These are phyloP conservation scores for Halophytophthora polymorphica DNA, from an alignment of 352 stramenopile species.

Conservation along the genomic window DNA sequence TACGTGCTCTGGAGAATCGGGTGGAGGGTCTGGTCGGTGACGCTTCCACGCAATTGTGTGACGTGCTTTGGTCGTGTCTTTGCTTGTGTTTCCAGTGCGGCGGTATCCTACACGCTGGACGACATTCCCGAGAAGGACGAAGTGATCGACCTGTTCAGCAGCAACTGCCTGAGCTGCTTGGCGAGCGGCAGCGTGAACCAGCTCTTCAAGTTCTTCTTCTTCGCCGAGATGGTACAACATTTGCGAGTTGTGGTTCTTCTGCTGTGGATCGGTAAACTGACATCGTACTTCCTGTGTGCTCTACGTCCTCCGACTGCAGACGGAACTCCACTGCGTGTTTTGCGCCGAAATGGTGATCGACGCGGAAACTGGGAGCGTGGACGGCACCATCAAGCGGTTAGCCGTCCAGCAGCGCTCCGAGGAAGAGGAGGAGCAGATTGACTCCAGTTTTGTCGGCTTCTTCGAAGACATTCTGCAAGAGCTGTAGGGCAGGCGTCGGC, in stretches of 20 bases:
- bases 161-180: conserved; percentile 73
- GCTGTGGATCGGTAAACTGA: neutral
- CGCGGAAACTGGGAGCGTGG: conserved; percentile 43
- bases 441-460: conserved; percentile 82
- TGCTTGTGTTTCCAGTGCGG: conserved; percentile 33
- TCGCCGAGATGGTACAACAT: conserved; percentile 76
- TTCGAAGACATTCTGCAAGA: conserved; percentile 75
- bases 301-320: conserved; percentile 22
- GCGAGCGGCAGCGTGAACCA: conserved; percentile 69
- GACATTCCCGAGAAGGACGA: conserved; percentile 67
- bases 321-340: conserved; percentile 77
- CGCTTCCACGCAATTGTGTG: conserved; percentile 4
- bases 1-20: conserved; percentile 36
- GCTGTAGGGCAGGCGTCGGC: conserved; percentile 36
- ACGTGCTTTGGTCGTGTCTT: neutral
- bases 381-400: conserved; percentile 72
- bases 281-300: neutral
- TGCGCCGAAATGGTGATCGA: conserved; percentile 79
- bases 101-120: conserved; percentile 43
- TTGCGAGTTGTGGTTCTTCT: too few relatives aligned
- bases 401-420: conserved; percentile 50
- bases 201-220: conserved; percentile 88
- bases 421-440: conserved; percentile 77
- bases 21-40: neutral
- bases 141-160: conserved; percentile 70